Conservation (phyloP, 257 asterid species). For the Salvia splendens region DNA sequence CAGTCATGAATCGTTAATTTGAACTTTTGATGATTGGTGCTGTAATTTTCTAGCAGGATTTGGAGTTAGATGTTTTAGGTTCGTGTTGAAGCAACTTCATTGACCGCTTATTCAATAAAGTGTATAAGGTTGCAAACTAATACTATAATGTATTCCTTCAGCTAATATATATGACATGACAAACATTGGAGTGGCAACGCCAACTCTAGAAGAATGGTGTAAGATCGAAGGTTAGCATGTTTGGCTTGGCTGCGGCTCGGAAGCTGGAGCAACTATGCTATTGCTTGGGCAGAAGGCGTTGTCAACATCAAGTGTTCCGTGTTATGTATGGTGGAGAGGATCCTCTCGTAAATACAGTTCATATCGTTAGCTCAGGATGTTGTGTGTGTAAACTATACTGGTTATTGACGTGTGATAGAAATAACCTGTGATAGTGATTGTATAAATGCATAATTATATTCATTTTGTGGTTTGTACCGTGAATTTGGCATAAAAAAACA, state of each 20-base stretch:
- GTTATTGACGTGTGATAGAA: neutral
- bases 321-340: too few species aligned
- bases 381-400: neutral
- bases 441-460: neutral
- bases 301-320: too few species aligned
- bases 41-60: neutral
- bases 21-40: neutral
- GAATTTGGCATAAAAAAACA: too few species aligned
- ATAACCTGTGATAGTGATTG: neutral
- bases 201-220: conserved; percentile 73
- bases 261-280: neutral
- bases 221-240: conserved; percentile 21
- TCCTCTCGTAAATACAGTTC: too few species aligned
- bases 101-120: neutral
- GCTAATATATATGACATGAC: conserved; percentile 71
- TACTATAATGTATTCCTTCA: conserved; percentile 11
- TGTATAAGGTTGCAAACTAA: neutral
- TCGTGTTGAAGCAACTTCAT: neutral
- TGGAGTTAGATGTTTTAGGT: neutral
- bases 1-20: neutral
- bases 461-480: too few species aligned
- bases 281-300: too few species aligned
- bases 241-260: neutral
- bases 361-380: too few species aligned
- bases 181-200: conserved; percentile 66